Conservation (phyloP, 2,329 filamentous ascomycete species). For the Hirsutella rhossiliensis region DNA sequence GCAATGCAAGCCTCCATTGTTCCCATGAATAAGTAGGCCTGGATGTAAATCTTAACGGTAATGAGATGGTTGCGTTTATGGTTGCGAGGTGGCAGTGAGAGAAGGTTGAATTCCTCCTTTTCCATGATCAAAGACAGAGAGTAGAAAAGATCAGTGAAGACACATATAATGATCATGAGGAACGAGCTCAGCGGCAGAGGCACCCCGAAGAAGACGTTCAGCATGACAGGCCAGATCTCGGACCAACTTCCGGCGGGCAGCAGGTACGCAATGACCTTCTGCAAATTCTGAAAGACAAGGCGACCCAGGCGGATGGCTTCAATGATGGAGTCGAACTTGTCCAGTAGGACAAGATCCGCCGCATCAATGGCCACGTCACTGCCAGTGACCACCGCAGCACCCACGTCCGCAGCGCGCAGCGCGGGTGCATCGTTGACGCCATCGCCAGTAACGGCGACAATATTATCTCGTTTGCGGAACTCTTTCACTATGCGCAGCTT, state of each 20-base stretch:
- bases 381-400: conserved; percentile 55
- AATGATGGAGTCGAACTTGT: conserved; percentile 61
- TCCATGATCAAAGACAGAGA: conserved; percentile 41
- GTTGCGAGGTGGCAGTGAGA: conserved; percentile 36
- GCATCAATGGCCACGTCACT: conserved; percentile 53
- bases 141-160: conserved; percentile 41
- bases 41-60: conserved; percentile 36
- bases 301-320: conserved; percentile 42
- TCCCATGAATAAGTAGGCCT: conserved; percentile 40
- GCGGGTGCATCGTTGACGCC: conserved; percentile 58
- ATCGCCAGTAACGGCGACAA: conserved; percentile 63
- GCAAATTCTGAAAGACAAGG: conserved; percentile 28
- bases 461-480: conserved; percentile 45
- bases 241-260: conserved; percentile 41
- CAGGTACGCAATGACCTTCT: conserved; percentile 30
- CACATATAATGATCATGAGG: conserved; percentile 46
- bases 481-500: conserved; percentile 63
- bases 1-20: conserved; percentile 37
- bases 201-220: conserved; percentile 44
- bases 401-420: conserved; percentile 52
- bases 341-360: conserved; percentile 55
- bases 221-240: conserved; percentile 43
- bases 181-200: conserved; percentile 38
- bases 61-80: conserved; percentile 38
- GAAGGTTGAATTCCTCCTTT: conserved; percentile 40